phyloP scores from a whole-genome alignment of 139 green algal species.

The Dunaliella primolecta region DNA sequence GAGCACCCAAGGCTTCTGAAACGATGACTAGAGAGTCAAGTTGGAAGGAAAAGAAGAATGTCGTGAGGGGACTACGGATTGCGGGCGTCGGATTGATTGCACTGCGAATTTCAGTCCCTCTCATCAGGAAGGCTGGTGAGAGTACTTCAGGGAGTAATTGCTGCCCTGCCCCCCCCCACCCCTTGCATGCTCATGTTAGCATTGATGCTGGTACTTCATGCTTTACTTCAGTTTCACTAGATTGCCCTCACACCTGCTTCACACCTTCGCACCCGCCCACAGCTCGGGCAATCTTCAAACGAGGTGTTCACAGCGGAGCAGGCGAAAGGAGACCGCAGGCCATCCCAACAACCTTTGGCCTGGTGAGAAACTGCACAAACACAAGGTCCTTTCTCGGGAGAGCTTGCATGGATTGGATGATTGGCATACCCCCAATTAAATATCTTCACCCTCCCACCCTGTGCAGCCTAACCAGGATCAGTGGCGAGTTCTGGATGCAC shows the following conservation, averaged over 20 bases:
- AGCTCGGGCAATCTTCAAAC: not conserved
- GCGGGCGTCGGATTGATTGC: not conserved
- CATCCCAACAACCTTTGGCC: not conserved
- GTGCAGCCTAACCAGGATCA: not conserved
- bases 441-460: not conserved
- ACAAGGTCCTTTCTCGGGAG: not conserved
- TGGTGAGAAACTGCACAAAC: not conserved
- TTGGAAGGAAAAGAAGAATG: not conserved
- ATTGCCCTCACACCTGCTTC: too few relatives aligned
- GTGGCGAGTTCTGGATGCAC: slow-evolving; percentile 1
- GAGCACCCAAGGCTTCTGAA: not conserved
- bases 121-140: not conserved
- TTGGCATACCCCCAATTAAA: too few relatives aligned
- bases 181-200: not conserved
- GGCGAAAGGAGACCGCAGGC: not conserved
- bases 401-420: too few relatives aligned
- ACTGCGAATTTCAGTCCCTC: not conserved
- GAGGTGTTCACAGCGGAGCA: not conserved
- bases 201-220: not conserved
- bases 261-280: too few relatives aligned
- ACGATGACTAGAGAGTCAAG: not conserved
- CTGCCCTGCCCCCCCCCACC: not conserved
- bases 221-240: too few relatives aligned
- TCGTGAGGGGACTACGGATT: not conserved
- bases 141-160: too few relatives aligned